Evolutionary conservation across 352 stramenopile species (phyloP).

Genomic region (Sclerospora graminicola): DNA sequence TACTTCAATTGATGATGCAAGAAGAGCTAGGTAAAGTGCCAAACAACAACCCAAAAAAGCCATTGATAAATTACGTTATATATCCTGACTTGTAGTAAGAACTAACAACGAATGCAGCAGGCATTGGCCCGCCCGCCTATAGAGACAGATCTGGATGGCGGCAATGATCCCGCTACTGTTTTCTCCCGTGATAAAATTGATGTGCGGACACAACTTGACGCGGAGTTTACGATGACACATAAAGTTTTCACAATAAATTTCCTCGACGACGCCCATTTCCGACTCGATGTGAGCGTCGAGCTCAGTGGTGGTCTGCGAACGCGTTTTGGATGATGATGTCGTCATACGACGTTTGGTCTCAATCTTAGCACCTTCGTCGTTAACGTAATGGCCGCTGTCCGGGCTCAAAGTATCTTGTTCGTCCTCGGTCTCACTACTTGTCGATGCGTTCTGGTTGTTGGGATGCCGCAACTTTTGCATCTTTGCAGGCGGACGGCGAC

Average conservation of each 20-base stretch:
- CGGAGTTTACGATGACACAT: constrained; percentile 95
- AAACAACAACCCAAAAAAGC: too few species aligned
- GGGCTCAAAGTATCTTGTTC: constrained; percentile 12
- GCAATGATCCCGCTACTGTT: constrained; percentile 94
- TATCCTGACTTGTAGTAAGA: too few species aligned
- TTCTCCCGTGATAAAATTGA: constrained; percentile 88
- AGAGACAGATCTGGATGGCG: constrained; percentile 96
- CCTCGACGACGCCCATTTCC: constrained; percentile 91
- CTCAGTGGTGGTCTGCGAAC: neutral
- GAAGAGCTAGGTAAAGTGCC: too few species aligned
- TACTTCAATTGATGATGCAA: too few species aligned
- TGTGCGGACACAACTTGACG: constrained; percentile 71
- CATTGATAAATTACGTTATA: too few species aligned
- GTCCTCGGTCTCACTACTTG: constrained; percentile 27
- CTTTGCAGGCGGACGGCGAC: constrained; percentile 12
- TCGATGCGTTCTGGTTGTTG: constrained; percentile 9
- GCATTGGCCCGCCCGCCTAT: too few species aligned
- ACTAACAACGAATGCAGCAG: too few species aligned
- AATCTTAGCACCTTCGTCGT: constrained; percentile 2
- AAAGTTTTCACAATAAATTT: constrained; percentile 97
- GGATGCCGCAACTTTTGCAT: constrained; percentile 11
- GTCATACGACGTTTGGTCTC: constrained; percentile 15
- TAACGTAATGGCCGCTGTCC: constrained; percentile 14
- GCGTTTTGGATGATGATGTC: neutral
- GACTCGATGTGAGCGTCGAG: constrained; percentile 15